These are phyloP conservation scores for Rhodofomes roseus DNA, from an alignment of 1,284 basidiomycete species.

Conservation along the genomic window DNA sequence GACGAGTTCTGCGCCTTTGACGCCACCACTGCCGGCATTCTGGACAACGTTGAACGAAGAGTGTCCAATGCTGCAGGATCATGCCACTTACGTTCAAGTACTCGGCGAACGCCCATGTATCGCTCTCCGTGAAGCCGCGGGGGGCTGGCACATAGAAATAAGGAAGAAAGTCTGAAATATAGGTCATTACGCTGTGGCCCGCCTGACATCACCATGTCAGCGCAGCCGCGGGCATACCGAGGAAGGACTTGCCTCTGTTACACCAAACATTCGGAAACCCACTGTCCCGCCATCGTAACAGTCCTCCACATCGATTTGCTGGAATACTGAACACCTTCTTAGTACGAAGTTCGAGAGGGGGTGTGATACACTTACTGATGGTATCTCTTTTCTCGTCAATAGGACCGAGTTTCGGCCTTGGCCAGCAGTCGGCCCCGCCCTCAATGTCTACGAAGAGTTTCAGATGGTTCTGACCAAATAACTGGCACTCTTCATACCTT, in stretches of 20 bases:
- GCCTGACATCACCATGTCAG: slow-evolving; percentile 37
- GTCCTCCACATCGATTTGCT: slow-evolving; percentile 92
- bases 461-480: too few relatives aligned
- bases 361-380: slow-evolving; percentile 42
- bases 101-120: slow-evolving; percentile 62
- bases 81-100: slow-evolving; percentile 68
- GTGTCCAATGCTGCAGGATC: not conserved
- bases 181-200: slow-evolving; percentile 85
- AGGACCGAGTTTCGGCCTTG: slow-evolving; percentile 57
- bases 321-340: slow-evolving; percentile 60
- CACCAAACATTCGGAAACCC: slow-evolving; percentile 80
- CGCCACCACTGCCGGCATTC: slow-evolving; percentile 32
- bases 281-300: slow-evolving; percentile 36
- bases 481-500: slow-evolving; percentile 27
- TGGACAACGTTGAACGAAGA: slow-evolving; percentile 14
- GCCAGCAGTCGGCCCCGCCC: slow-evolving; percentile 77
- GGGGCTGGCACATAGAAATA: slow-evolving; percentile 91
- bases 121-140: slow-evolving; percentile 71
- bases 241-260: slow-evolving; percentile 62
- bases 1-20: slow-evolving; percentile 59
- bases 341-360: not conserved
- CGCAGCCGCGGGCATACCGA: not conserved
- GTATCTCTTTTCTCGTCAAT: slow-evolving; percentile 61
- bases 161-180: slow-evolving; percentile 79
- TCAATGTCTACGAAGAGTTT: slow-evolving; percentile 44